phyloP scores from a whole-genome alignment of 2,329 filamentous ascomycete species.

The Penicillium sp. region DNA sequence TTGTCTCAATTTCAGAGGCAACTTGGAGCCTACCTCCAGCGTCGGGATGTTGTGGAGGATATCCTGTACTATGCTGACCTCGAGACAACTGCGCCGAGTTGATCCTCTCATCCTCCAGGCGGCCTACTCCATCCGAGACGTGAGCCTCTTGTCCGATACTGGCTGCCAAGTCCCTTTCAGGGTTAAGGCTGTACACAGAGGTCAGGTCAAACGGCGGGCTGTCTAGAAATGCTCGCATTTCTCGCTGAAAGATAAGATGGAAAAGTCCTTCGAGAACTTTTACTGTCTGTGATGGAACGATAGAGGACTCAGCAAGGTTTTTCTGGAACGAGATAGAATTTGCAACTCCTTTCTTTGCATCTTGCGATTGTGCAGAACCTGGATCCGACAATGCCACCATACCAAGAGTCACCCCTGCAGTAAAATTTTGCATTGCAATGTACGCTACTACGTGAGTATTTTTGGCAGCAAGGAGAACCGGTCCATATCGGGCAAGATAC shows the following conservation, averaged over 20 bases:
- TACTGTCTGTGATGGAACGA: background rate
- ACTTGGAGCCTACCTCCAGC: background rate
- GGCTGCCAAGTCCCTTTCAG: background rate
- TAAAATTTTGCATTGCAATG: background rate
- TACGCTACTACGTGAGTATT: background rate
- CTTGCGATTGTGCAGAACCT: background rate
- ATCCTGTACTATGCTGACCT: background rate
- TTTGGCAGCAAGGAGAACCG: background rate
- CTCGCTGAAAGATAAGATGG: background rate
- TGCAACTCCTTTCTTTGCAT: background rate
- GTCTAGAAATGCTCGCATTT: background rate
- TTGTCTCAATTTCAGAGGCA: background rate
- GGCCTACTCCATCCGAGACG: background rate
- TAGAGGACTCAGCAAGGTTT: background rate
- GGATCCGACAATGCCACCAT: background rate
- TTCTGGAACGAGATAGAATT: background rate
- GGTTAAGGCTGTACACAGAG: background rate
- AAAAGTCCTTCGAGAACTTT: background rate
- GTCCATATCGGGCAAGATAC: background rate
- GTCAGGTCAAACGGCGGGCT: background rate
- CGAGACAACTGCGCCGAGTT: background rate
- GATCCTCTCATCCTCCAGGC: background rate
- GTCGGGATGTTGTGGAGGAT: background rate
- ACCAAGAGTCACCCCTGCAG: background rate
- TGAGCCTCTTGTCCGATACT: background rate